Conservation (phyloP, 306 rosid species). For the Dalbergia oliveri region DNA sequence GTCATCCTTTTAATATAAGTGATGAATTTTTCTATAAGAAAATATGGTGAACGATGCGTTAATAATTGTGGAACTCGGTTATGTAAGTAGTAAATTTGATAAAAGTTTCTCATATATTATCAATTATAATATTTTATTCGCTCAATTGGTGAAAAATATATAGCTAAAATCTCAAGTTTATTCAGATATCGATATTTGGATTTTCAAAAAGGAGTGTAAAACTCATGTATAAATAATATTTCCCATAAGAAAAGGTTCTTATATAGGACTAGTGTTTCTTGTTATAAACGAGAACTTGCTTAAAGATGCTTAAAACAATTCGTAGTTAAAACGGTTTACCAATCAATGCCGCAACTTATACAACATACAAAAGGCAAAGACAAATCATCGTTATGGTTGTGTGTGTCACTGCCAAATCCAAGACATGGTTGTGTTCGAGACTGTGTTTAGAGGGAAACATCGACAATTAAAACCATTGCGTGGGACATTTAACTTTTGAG, state of each 20-base stretch:
- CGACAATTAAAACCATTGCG: not conserved
- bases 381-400: not conserved
- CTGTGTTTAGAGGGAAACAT: not conserved
- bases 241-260: not conserved
- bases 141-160: too few species aligned
- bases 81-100: too few species aligned
- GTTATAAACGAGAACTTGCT: not conserved
- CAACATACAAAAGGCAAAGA: not conserved
- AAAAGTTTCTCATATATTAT: too few species aligned
- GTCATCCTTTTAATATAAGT: too few species aligned
- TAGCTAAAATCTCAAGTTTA: too few species aligned
- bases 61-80: too few species aligned
- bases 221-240: too few species aligned
- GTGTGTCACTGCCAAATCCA: slow-evolving; percentile 7
- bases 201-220: too few species aligned
- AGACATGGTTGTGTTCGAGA: not conserved
- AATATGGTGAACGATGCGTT: too few species aligned
- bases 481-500: not conserved
- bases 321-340: slow-evolving; percentile 16
- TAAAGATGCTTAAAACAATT: slow-evolving; percentile 1
- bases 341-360: not conserved
- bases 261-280: not conserved
- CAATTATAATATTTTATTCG: too few species aligned
- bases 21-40: too few species aligned
- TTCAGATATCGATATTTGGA: too few species aligned